Base-by-base conservation (phyloP, 306 rosid genomes). In the Lagenaria siceraria region DNA sequence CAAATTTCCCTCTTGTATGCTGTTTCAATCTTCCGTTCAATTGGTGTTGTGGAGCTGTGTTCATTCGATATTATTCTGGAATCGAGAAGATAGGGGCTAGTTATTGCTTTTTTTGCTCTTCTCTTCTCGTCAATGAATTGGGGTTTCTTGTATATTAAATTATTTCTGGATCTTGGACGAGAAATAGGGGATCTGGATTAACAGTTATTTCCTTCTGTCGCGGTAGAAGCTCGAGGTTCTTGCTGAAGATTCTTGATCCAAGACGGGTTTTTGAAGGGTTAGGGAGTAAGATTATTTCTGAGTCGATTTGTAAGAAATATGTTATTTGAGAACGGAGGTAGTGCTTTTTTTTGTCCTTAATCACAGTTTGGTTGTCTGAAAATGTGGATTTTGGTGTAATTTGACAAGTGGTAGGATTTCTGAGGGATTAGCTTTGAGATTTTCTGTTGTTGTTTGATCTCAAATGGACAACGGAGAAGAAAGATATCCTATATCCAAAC, bases 401-500 rank as follows among this genome's bases (percentile, higher is more conserved):
- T 62, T 7, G 11, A 15, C 10, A 3, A 64, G 25, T 3, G 72
- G 42, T 64, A 36, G 15, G 24, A 8, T 18, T 64, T 36, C 0
- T 18, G 72, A 19, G 72, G 27, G 31, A 46, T 8, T 48, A 25
- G 38, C 59, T 8, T 7, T 49, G 59, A 15, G 76, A 72, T 48
- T 25, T 49, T 48, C 18, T 49, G 59, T 29, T 17, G 58, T 72
- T 49, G 15, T 24, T 72, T 72, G 38, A 46, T 49, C 42, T 27
- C 60, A 74, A 83, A 93, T 93, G 98, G 98, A 87, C 78, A 85
- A 82, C 22, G 92, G 88, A 82, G 91, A 87, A 81, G 96, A 87
- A 77, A 82, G 83, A 33, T 84, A 63, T 49, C 55, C 49, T 63
- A 14, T 46, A 19, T 69, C 75, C 11, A 22, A 66, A n/a, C 48